Percentiles rank a stretch among this genome's conserved stretches.
Conservation (phyloP, 306 rosid genomes). For the Fragaria iinumae region DNA sequence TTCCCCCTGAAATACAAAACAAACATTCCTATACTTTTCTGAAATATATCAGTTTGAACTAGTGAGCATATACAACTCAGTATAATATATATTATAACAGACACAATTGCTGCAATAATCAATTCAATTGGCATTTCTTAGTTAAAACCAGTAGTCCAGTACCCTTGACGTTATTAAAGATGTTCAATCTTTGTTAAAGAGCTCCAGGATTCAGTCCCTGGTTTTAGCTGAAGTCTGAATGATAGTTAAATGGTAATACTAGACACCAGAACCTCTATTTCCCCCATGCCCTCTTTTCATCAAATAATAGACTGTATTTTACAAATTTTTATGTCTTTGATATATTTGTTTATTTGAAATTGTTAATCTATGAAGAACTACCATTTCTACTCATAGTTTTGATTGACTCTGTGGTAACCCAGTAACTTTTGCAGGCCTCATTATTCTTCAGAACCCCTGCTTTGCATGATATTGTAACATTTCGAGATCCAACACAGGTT, state of each 20-base stretch:
- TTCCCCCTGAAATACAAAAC: neutral
- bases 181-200: neutral
- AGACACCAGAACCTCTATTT: neutral
- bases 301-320: neutral
- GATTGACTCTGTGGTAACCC: constrained; percentile 9
- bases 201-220: neutral
- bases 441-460: constrained; percentile 69
- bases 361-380: neutral
- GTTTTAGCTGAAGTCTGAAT: neutral
- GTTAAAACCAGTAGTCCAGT: neutral
- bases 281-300: neutral
- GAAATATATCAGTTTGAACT: neutral
- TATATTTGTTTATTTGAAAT: neutral
- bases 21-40: neutral
- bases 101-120: neutral
- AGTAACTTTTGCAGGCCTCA: constrained; percentile 56
- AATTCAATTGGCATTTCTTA: neutral
- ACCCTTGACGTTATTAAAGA: neutral
- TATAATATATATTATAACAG: neutral
- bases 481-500: constrained; percentile 80
- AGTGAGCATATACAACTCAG: neutral
- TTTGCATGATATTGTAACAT: constrained; percentile 63
- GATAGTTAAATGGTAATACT: neutral
- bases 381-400: constrained; percentile 18
- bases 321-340: neutral